A percentile compares a stretch with the other conserved stretches of the same genome.
Evolutionary conservation across 2,329 filamentous ascomycete genomes (phyloP).

Genomic region (Aspergillus fischeri): DNA sequence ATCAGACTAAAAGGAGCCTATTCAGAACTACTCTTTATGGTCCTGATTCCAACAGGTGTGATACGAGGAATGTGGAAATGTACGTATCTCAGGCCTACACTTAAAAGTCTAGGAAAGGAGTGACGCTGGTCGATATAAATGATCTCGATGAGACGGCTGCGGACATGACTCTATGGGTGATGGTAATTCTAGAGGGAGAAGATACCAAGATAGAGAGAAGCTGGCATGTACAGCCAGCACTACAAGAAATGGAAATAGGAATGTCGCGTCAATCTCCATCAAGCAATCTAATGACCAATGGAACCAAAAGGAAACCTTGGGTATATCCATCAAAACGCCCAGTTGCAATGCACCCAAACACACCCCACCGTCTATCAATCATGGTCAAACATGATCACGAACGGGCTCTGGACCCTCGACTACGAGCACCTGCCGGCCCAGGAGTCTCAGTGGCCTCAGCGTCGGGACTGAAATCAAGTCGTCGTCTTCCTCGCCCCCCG

Average conservation of each 20-base stretch:
- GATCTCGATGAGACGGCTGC: neutral
- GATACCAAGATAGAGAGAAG: neutral
- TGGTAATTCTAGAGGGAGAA: neutral
- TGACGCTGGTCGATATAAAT: neutral
- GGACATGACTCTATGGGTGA: neutral
- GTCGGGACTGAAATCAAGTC: conserved; percentile 13
- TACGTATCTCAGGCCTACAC: no score
- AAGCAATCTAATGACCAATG: neutral
- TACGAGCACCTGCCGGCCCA: conserved; percentile 14
- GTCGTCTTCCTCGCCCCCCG: conserved; percentile 20
- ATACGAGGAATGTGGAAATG: no score
- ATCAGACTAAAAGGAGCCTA: no score
- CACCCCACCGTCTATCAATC: conserved; percentile 1
- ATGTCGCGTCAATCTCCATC: neutral
- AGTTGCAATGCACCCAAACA: conserved; percentile 13
- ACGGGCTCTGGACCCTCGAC: conserved; percentile 15
- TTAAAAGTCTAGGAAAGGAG: neutral
- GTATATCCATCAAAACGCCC: conserved; percentile 13
- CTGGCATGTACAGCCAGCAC: neutral
- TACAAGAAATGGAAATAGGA: neutral
- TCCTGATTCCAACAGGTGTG: no score
- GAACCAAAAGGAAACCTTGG: neutral
- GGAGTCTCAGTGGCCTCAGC: conserved; percentile 23
- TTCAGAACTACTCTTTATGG: no score
- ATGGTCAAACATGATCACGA: conserved; percentile 19